Evolutionary conservation across 1,284 basidiomycete species (phyloP).

Genomic region (Cutaneotrichosporon sp.): DNA sequence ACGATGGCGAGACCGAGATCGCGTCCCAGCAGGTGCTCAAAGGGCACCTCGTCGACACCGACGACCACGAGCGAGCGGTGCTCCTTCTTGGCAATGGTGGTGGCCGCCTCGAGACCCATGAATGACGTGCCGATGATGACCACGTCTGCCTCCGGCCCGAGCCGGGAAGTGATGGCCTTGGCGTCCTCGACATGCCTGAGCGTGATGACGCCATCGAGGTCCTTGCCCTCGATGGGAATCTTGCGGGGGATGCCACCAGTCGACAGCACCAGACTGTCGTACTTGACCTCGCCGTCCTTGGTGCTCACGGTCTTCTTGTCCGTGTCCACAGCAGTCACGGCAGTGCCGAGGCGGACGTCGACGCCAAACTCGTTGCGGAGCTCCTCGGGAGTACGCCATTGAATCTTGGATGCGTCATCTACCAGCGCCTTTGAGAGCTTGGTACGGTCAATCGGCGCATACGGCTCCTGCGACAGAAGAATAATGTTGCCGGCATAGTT

Average conservation of each 20-base stretch:
- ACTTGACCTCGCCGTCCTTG: constrained; percentile 61
- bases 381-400: constrained; percentile 70
- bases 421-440: constrained; percentile 86
- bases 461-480: constrained; percentile 72
- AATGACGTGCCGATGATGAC: constrained; percentile 89
- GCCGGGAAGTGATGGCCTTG: constrained; percentile 65
- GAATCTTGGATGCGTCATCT: constrained; percentile 71
- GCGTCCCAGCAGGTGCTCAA: constrained; percentile 75
- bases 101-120: constrained; percentile 89
- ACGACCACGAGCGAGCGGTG: constrained; percentile 67
- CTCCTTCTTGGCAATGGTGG: constrained; percentile 70
- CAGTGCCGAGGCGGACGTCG: constrained; percentile 63
- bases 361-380: constrained; percentile 79
- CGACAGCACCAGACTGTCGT: constrained; percentile 72
- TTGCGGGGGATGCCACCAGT: constrained; percentile 63
- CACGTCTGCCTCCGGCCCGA: constrained; percentile 66
- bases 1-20: constrained; percentile 76
- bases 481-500: constrained; percentile 76
- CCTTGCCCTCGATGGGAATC: constrained; percentile 73
- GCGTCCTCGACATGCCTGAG: constrained; percentile 72
- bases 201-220: constrained; percentile 75
- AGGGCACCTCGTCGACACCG: constrained; percentile 80
- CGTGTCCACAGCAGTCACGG: constrained; percentile 68
- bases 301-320: constrained; percentile 63
- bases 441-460: constrained; percentile 80